Base-by-base conservation (phyloP, 352 stramenopile genomes). In the Phytopythium boreale region DNA sequence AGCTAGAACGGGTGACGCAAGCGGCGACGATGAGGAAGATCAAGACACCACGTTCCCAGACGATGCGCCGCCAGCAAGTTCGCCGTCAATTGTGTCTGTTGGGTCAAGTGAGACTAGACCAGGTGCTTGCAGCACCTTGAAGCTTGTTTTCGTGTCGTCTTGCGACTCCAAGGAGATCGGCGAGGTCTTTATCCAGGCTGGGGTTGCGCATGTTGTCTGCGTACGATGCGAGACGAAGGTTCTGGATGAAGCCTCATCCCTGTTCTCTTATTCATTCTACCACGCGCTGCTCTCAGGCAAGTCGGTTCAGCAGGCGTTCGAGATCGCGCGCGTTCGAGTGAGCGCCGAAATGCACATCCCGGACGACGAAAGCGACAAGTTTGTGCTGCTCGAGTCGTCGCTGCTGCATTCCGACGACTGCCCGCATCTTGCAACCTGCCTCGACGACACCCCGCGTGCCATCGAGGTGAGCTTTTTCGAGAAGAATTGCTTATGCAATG, bases 191-290 rank as follows among this genome's bases (percentile, higher is more conserved):
- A 84, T 93, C 29, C 77, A 88, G 58, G 85, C 85, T 6, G 85
- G 85, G 5, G 85, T 92, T 9, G 71, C 80, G 8, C 83, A 93
- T 62, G 85, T 93, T 44, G 85, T 93, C 26, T 93, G 85, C 55
- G 85, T 91, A 29, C 74, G 79, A n/a, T 89, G 77, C 34, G 78
- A 88, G 29, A 77, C 85, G 26, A 74, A 79, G 29, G 64, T 93
- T 26, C 69, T 93, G 5, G 85, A 93, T 61, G 85, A 92, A 22
- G 72, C 80, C 4, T 87, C 79, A n/a, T 78, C 82, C 22, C 80
- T 92, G 70, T 93, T 93, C 47, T 79, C 85, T 4, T 80, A 90
- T 44, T 80, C 85, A 15, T 93, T 93, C 64, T 93, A 93, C 59
- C 81, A 90, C 66, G 85, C 85, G 2, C 72, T 81, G 17, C 77